Base-by-base conservation (phyloP, 768 basidiomycete genomes). In the Suillus luteus region DNA sequence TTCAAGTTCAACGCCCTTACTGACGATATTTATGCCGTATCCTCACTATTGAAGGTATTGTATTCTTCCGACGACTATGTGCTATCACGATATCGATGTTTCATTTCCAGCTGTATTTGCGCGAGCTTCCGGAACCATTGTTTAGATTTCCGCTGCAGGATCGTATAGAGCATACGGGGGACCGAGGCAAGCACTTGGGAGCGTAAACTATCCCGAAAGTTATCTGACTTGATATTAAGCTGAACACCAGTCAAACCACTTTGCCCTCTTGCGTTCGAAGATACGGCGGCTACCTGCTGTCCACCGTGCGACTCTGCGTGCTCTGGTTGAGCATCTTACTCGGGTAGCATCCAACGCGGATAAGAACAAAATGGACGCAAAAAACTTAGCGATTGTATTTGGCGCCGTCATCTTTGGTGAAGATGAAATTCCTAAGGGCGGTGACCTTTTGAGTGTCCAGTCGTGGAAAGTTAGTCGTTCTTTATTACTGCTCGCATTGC, bases 351-450 rank as follows among this genome's bases (percentile, higher is more conserved):
- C 86, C 5, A 80, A 81, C 41, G 81, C 82, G 24, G 86, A 89
- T 33, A 87, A 84, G 72, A 97, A 96, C 73, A 96, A 96, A 76
- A 97, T 97, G 95, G 95, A 95, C 69, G 81, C 89, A 3, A 94
- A 90, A 80, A 97, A 96, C 71, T 79, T 97, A 27, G 92, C 94
- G 3, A 95, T 97, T 55, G 89, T 95, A 4, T 96, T 96, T 77
- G 90, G 91, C 22, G 82, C 87, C 10, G 93, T 94, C 27, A 86
- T 97, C 55, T 95, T 97, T 68, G 95, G 95, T 7, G 93, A 96
- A 74, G 95, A 97, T 65, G 93, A 96, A 65, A 82, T 94, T 62
- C 88, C 91, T 4, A 91, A 91, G 72, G 86, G 81, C 43, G 86
- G 84, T 0, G 92, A 95, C 71, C 80, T 95, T 19, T 77, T 96